Percentiles rank a stretch among this genome's conserved stretches.
Conservation (phyloP, 495 filamentous ascomycete genomes). For the Aspergillus panamensis region DNA sequence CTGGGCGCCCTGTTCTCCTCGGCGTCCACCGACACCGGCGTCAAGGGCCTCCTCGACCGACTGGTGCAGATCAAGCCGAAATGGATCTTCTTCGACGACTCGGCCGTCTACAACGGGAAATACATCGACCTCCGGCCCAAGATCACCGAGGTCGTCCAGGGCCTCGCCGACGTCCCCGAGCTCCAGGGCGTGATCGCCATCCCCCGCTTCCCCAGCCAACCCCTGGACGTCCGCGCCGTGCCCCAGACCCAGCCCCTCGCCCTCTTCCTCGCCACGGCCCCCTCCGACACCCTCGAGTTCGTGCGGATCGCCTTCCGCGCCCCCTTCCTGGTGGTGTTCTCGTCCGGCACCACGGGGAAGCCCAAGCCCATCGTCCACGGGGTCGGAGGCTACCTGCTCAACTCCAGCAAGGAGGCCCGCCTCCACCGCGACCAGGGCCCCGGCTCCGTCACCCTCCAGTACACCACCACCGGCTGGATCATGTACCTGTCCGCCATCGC, state of each 20-base stretch:
- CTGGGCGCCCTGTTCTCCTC: conserved; percentile 69
- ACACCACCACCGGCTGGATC: conserved; percentile 74
- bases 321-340: conserved; percentile 70
- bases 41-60: conserved; percentile 70
- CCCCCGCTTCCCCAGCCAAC: conserved; percentile 54
- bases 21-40: conserved; percentile 75
- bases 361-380: conserved; percentile 77
- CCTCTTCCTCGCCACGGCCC: conserved; percentile 47
- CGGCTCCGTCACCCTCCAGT: conserved; percentile 52
- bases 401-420: conserved; percentile 55
- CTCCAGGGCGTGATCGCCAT: conserved; percentile 64
- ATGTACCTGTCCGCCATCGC: conserved; percentile 67
- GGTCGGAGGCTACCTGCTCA: conserved; percentile 58
- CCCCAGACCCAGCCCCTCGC: conserved; percentile 51
- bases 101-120: conserved; percentile 74
- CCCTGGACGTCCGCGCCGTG: conserved; percentile 56
- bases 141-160: conserved; percentile 61
- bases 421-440: conserved; percentile 55
- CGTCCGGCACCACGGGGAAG: conserved; percentile 66
- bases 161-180: conserved; percentile 54
- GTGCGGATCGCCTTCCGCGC: conserved; percentile 61
- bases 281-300: conserved; percentile 47
- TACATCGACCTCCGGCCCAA: conserved; percentile 65
- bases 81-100: conserved; percentile 76
- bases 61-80: conserved; percentile 66